phyloP scores from a whole-genome alignment of 2,329 filamentous ascomycete species.

The Diaporthe helianthi region DNA sequence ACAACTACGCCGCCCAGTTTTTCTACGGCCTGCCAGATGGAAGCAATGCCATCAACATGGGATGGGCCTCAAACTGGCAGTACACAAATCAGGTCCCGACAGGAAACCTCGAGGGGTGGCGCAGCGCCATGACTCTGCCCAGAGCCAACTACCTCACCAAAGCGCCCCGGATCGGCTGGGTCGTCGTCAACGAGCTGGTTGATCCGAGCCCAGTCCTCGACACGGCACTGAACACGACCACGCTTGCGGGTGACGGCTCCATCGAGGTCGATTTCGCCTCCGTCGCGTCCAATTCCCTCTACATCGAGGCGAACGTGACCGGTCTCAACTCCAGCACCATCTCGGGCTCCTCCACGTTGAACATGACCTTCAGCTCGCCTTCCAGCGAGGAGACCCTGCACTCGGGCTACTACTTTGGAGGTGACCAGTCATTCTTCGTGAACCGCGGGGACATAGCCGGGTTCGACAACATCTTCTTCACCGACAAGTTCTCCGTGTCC shows the following conservation, averaged over 20 bases:
- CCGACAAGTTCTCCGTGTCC: constrained; percentile 54
- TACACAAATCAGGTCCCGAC: constrained; percentile 63
- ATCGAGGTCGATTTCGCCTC: constrained; percentile 58
- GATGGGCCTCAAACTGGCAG: constrained; percentile 67
- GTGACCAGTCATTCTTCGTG: constrained; percentile 58
- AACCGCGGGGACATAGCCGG: constrained; percentile 56
- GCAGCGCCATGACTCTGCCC: constrained; percentile 59
- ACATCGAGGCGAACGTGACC: constrained; percentile 61
- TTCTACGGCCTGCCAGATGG: constrained; percentile 54
- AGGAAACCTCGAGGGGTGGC: constrained; percentile 58
- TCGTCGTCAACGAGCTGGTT: constrained; percentile 58
- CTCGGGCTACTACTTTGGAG: constrained; percentile 57
- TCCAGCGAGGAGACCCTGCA: constrained; percentile 55
- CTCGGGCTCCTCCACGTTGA: constrained; percentile 40
- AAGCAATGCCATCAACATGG: constrained; percentile 54
- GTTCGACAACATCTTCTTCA: constrained; percentile 54
- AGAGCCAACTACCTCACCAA: constrained; percentile 59
- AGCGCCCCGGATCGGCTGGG: constrained; percentile 56
- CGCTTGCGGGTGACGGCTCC: constrained; percentile 54
- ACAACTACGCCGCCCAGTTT: constrained; percentile 65
- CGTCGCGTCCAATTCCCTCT: constrained; percentile 58
- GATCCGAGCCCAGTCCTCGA: constrained; percentile 56
- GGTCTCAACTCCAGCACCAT: constrained; percentile 41
- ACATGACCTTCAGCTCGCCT: constrained; percentile 48
- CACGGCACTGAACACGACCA: constrained; percentile 50